Conservation (phyloP, 129 eudicot species). For the carrot (Daucus carota) region DNA sequence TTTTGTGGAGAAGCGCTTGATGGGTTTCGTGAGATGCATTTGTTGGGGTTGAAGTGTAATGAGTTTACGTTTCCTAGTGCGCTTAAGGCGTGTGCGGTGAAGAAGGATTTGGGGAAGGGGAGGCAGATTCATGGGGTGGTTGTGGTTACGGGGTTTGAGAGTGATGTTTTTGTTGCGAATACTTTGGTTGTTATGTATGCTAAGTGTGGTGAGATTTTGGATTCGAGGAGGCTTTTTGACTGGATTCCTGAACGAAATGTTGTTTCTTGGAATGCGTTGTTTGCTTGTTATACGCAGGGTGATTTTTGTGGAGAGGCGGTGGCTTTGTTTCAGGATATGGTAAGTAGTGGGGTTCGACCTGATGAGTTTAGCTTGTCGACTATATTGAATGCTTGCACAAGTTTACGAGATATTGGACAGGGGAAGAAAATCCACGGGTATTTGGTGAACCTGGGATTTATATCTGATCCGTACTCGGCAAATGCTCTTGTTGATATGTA, state of each 20-base stretch:
- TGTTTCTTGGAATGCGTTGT: conserved; percentile 35
- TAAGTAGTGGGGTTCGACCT: conserved; percentile 43
- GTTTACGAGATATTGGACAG: conserved; percentile 36
- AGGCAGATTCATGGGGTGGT: conserved; percentile 66
- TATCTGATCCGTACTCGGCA: conserved; percentile 57
- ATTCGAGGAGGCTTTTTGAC: conserved; percentile 42
- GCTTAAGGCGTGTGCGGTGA: conserved; percentile 70
- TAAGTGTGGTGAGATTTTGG: conserved; percentile 51
- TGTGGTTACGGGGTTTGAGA: conserved; percentile 51
- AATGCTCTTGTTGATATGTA: conserved; percentile 94
- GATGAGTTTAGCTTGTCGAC: conserved; percentile 83
- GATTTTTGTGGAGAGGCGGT: conserved; percentile 46
- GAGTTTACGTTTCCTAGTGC: conserved; percentile 76
- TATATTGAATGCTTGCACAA: conserved; percentile 65
- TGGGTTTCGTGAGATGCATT: conserved; percentile 51
- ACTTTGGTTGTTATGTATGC: conserved; percentile 74
- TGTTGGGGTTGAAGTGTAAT: conserved; percentile 55
- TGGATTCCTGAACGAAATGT: conserved; percentile 51
- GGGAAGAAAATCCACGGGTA: conserved; percentile 75
- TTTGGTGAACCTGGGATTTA: conserved; percentile 63
- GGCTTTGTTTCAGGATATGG: conserved; percentile 67
- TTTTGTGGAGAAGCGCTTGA: conserved; percentile 45
- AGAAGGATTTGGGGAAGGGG: conserved; percentile 54
- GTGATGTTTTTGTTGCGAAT: conserved; percentile 70
- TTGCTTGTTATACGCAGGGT: conserved; percentile 45